Percentiles rank a stretch among this genome's conserved stretches.
Evolutionary conservation across 2,329 filamentous ascomycete genomes (phyloP).

Genomic region (Byssoonygena ceratinophila): DNA sequence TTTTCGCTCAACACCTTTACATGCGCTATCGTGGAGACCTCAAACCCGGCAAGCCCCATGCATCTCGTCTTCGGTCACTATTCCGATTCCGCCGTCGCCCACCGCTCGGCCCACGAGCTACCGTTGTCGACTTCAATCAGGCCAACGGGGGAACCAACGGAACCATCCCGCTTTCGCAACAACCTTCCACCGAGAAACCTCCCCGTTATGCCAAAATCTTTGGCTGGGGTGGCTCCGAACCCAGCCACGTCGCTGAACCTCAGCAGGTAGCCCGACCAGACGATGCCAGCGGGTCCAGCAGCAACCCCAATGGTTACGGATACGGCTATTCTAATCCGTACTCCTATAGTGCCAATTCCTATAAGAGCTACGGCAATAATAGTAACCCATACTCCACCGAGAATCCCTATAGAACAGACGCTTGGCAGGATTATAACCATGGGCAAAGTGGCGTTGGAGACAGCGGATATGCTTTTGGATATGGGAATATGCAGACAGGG

Average conservation of each 20-base stretch:
- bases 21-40: not conserved
- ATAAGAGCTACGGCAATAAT: not conserved
- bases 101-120: not conserved
- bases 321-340: not conserved
- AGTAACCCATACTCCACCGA: not conserved
- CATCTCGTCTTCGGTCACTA: constrained; percentile 1
- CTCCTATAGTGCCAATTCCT: not conserved
- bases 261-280: not conserved
- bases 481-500: constrained; percentile 7
- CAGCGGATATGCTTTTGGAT: constrained; percentile 15
- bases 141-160: constrained; percentile 1
- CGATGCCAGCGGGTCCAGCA: not conserved
- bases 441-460: constrained; percentile 13
- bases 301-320: not conserved
- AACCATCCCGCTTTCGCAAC: constrained; percentile 10
- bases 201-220: constrained; percentile 12
- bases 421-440: constrained; percentile 12
- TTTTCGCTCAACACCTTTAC: constrained; percentile 11
- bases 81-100: constrained; percentile 11
- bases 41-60: constrained; percentile 41
- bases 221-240: not conserved
- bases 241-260: not conserved
- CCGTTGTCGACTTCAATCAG: constrained; percentile 3
- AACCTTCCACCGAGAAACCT: constrained; percentile 11
- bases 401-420: not conserved